Percentiles rank a stretch among this genome's conserved stretches.
Conservation (phyloP, 305 asterid species). For the Coffea humblotiana region DNA sequence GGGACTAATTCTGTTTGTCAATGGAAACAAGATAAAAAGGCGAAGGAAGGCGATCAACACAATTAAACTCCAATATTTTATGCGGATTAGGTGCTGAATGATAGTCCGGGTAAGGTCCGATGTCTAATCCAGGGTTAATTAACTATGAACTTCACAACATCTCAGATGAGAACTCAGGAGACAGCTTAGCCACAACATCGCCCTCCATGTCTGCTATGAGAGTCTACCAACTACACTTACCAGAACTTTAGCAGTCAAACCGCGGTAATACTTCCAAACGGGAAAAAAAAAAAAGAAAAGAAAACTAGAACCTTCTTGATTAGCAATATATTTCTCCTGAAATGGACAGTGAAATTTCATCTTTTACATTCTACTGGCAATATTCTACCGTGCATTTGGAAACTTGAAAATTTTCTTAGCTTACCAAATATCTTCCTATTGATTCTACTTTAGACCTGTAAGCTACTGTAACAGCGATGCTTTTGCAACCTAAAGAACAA, state of each 20-base stretch:
- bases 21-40: neutral
- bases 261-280: neutral
- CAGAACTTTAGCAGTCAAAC: slow-evolving; percentile 4
- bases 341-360: neutral
- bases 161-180: neutral
- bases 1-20: no score
- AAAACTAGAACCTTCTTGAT: neutral
- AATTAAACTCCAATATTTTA: neutral
- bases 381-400: no score
- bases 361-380: no score
- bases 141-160: neutral
- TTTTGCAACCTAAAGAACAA: no score
- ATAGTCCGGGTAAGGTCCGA: slow-evolving; percentile 10
- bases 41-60: neutral
- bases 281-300: neutral
- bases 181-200: slow-evolving; percentile 12
- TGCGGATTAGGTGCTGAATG: slow-evolving; percentile 14
- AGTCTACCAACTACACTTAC: neutral
- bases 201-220: neutral
- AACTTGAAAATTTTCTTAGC: neutral
- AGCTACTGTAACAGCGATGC: no score
- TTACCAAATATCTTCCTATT: no score
- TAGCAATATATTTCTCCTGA: neutral
- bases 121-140: slow-evolving; percentile 11
- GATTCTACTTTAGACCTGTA: no score